A percentile compares a stretch with the other conserved stretches of the same genome.
Conservation (phyloP, 345 rosid genomes). For the Citrus mangshanensis region DNA sequence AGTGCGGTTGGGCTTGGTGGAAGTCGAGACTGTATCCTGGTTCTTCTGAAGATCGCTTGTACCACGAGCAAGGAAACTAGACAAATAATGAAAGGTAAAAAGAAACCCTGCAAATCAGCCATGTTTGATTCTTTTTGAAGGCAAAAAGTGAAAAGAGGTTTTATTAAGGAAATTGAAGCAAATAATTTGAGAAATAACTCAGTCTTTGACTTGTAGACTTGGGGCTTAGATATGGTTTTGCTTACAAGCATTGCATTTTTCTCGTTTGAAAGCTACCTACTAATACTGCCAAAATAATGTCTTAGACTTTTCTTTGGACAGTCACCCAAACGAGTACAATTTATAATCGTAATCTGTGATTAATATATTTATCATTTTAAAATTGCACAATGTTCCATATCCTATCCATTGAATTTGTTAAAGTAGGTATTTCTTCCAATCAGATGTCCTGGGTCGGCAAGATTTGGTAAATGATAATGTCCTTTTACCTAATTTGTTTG, state of each 20-base stretch:
- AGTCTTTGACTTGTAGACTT: background rate
- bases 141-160: too few species aligned
- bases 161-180: background rate
- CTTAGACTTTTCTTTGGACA: background rate
- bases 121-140: too few species aligned
- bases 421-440: background rate
- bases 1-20: constrained; percentile 47
- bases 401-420: background rate
- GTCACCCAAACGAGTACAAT: background rate
- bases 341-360: background rate
- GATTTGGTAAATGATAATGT: background rate
- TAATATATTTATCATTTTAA: background rate
- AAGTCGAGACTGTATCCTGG: background rate
- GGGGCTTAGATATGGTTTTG: background rate
- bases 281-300: background rate
- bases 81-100: background rate
- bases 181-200: background rate
- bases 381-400: background rate
- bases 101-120: background rate
- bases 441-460: background rate
- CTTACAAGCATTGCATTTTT: background rate
- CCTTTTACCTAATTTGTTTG: background rate
- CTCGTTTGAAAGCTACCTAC: background rate
- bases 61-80: background rate
- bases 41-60: background rate